Percentiles rank a stretch among this genome's conserved stretches.
These are phyloP conservation scores for Alternaria tenuissima DNA, from an alignment of 2,329 filamentous ascomycete genomes.

Conservation along the genomic window DNA sequence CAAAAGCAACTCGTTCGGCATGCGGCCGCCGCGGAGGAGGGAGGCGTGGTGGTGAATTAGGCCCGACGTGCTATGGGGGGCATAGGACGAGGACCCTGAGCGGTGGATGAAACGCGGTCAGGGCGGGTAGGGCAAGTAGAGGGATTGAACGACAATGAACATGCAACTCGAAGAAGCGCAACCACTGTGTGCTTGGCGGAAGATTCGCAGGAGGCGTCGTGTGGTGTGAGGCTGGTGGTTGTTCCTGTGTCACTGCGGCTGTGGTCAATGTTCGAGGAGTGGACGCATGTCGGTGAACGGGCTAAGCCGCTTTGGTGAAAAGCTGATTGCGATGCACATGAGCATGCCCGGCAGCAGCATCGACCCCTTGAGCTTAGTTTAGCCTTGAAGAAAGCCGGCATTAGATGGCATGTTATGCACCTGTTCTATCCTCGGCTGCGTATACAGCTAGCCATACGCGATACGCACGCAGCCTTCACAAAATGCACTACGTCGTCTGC, in stretches of 20 bases:
- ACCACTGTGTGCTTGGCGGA: slow-evolving; percentile 3
- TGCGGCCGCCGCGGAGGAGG: slow-evolving; percentile 20
- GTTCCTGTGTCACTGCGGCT: slow-evolving; percentile 19
- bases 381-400: neutral
- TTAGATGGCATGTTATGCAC: slow-evolving; percentile 1
- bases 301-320: slow-evolving; percentile 17
- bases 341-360: slow-evolving; percentile 14
- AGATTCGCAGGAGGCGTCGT: slow-evolving; percentile 5
- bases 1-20: slow-evolving; percentile 16
- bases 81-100: slow-evolving; percentile 31
- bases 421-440: neutral
- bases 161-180: slow-evolving; percentile 14
- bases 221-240: slow-evolving; percentile 10
- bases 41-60: slow-evolving; percentile 15
- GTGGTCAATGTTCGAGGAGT: slow-evolving; percentile 16
- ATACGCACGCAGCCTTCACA: neutral
- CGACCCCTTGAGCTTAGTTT: slow-evolving; percentile 9
- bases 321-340: slow-evolving; percentile 16
- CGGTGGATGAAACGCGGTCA: slow-evolving; percentile 40
- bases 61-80: slow-evolving; percentile 19
- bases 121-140: slow-evolving; percentile 28
- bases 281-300: slow-evolving; percentile 9
- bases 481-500: neutral
- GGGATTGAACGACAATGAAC: slow-evolving; percentile 5
- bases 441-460: neutral